Percentiles rank a stretch among this genome's conserved stretches.
Evolutionary conservation across 495 filamentous ascomycete genomes (phyloP).

Genomic region (Neurospora intermedia): DNA sequence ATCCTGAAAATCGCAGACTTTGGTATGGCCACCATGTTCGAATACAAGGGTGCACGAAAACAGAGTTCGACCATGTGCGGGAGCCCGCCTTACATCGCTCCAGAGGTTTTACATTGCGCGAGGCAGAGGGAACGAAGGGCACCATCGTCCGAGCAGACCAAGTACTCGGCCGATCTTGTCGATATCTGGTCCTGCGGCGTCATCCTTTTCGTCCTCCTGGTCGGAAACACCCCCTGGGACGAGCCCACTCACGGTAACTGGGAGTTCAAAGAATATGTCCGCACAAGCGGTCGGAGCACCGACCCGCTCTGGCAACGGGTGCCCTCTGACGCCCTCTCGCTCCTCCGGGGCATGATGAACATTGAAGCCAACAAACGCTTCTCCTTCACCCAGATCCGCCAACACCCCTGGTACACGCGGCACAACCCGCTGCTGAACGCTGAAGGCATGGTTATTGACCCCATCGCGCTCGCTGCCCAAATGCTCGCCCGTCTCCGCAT

Average conservation of each 20-base stretch:
- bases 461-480: conserved; percentile 71
- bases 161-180: conserved; percentile 73
- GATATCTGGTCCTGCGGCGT: conserved; percentile 98
- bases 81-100: conserved; percentile 93
- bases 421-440: conserved; percentile 62
- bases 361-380: conserved; percentile 69
- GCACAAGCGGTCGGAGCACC: conserved; percentile 62
- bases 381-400: conserved; percentile 73
- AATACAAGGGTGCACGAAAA: conserved; percentile 72
- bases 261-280: conserved; percentile 79
- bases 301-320: conserved; percentile 82
- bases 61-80: conserved; percentile 82
- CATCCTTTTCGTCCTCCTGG: conserved; percentile 87
- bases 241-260: conserved; percentile 71
- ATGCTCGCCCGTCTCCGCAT: conserved; percentile 93
- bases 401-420: conserved; percentile 92
- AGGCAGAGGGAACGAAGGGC: conserved; percentile 26
- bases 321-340: conserved; percentile 65
- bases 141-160: conserved; percentile 38
- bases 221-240: conserved; percentile 97
- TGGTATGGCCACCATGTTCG: conserved; percentile 86
- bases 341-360: conserved; percentile 89
- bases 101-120: conserved; percentile 63
- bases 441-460: conserved; percentile 69
- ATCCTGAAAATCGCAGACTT: conserved; percentile 96